Evolutionary conservation across 805 yeast species (phyloP).

Genomic region (Groenewaldozyma tartarivorans): DNA sequence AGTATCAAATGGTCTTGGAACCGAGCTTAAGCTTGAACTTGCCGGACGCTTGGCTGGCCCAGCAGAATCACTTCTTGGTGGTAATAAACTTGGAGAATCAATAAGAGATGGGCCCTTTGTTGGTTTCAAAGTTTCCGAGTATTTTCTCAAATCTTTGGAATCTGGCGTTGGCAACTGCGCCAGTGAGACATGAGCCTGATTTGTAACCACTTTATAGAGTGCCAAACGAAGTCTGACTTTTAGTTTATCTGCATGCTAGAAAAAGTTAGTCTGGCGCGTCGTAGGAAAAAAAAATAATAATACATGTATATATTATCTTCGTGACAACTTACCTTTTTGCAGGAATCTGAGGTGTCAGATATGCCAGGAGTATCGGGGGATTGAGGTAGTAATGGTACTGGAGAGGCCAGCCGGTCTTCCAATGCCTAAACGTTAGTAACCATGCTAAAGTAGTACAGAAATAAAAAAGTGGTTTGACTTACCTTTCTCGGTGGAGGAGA

Average conservation of each 20-base stretch:
- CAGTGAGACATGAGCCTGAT: slow-evolving; percentile 24
- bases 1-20: no score
- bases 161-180: slow-evolving; percentile 16
- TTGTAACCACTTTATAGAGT: slow-evolving; percentile 26
- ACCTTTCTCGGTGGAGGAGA: slow-evolving; percentile 9
- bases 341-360: slow-evolving; percentile 1
- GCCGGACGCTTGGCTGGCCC: no score
- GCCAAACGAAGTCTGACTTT: slow-evolving; percentile 26
- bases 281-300: not conserved
- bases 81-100: no score
- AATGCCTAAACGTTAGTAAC: not conserved
- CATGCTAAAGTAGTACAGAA: not conserved
- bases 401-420: slow-evolving; percentile 10
- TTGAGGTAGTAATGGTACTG: slow-evolving; percentile 11
- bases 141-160: slow-evolving; percentile 1
- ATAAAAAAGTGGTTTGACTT: not conserved
- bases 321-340: slow-evolving; percentile 3
- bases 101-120: not conserved
- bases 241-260: slow-evolving; percentile 21
- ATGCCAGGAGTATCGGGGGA: not conserved
- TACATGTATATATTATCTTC: not conserved
- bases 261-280: slow-evolving; percentile 1
- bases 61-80: no score
- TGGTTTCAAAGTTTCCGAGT: not conserved
- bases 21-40: no score